These are phyloP conservation scores for Phylloporus rhodoxanthus DNA, from an alignment of 768 basidiomycete genomes.

Conservation along the genomic window DNA sequence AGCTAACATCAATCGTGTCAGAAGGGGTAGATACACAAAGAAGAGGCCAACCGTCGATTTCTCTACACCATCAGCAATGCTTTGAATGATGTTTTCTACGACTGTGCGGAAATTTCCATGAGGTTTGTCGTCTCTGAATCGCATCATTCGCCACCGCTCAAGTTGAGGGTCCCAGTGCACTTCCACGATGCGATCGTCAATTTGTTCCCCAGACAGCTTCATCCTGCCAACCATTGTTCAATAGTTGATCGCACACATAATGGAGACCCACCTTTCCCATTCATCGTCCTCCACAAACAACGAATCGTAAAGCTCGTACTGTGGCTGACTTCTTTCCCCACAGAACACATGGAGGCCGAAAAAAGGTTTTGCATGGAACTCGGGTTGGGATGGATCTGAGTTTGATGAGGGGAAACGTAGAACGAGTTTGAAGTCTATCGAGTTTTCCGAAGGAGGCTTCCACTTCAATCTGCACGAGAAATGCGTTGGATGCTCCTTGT, in stretches of 20 bases:
- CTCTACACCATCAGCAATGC: conserved; percentile 92
- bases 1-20: conserved; percentile 43
- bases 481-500: conserved; percentile 2
- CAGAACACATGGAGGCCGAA: conserved; percentile 82
- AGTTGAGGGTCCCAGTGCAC: conserved; percentile 78
- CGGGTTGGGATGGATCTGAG: conserved; percentile 53
- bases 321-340: conserved; percentile 53
- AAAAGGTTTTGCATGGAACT: conserved; percentile 78
- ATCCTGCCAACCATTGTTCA: conserved; percentile 45
- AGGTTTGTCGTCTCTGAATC: conserved; percentile 91
- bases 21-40: conserved; percentile 2
- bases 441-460: conserved; percentile 98
- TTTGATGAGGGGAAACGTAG: conserved; percentile 79
- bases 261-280: conserved; percentile 77
- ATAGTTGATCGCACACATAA: neutral
- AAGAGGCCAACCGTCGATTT: conserved; percentile 62
- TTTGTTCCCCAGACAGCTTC: conserved; percentile 78
- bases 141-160: conserved; percentile 81
- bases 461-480: conserved; percentile 73
- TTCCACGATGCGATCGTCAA: conserved; percentile 92
- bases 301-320: conserved; percentile 79
- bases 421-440: conserved; percentile 93
- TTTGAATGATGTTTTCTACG: conserved; percentile 84
- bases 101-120: conserved; percentile 83
- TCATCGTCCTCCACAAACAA: conserved; percentile 84